These are phyloP conservation scores for Suillus subaureus DNA, from an alignment of 768 basidiomycete species.

Conservation along the genomic window DNA sequence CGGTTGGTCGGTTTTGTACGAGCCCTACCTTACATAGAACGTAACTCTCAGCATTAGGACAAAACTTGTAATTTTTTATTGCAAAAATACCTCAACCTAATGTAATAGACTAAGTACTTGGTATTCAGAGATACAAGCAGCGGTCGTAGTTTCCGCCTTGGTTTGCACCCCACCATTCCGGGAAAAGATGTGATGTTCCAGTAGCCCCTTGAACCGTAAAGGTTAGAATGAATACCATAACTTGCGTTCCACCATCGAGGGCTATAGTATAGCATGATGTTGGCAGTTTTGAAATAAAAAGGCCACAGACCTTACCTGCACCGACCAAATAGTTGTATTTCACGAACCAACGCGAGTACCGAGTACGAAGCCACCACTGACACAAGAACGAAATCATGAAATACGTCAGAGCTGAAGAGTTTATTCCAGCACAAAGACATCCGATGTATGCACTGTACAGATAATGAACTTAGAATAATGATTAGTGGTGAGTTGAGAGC, in stretches of 20 bases:
- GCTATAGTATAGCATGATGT: conserved; percentile 17
- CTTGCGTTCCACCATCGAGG: conserved; percentile 45
- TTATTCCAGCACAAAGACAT: conserved; percentile 29
- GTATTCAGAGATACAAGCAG: background rate
- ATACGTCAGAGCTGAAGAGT: conserved; percentile 23
- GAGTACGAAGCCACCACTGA: conserved; percentile 42
- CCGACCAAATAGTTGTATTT: conserved; percentile 39
- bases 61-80: background rate
- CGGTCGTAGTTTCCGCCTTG: conserved; percentile 40
- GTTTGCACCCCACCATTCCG: conserved; percentile 57
- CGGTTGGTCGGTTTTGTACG: too few species aligned
- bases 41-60: background rate
- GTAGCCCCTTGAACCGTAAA: conserved; percentile 53
- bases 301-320: conserved; percentile 41
- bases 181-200: conserved; percentile 48
- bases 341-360: conserved; percentile 38
- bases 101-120: background rate
- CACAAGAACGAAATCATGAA: conserved; percentile 33
- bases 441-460: conserved; percentile 20
- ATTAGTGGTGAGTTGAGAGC: conserved; percentile 1
- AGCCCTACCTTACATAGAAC: too few species aligned
- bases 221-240: conserved; percentile 57
- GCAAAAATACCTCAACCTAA: background rate
- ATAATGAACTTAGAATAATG: background rate
- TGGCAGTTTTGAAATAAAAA: background rate